Base-by-base conservation (phyloP, 345 rosid species). In the Aquilaria sinensis region DNA sequence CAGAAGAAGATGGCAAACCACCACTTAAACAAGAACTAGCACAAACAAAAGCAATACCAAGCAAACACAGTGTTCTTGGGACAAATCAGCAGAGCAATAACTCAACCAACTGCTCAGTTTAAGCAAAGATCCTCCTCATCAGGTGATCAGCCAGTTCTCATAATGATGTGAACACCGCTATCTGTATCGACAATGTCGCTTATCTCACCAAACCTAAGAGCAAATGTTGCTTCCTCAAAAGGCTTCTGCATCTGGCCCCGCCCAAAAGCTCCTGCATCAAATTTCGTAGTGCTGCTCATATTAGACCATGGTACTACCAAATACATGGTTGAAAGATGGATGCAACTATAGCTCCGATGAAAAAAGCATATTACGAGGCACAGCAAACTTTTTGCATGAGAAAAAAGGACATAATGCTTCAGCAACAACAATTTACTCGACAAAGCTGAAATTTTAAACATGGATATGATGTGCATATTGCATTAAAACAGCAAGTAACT, bases 181-280 rank as follows among this genome's bases (percentile, higher is more conserved):
- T 90, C 97, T 12, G 97, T 94, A 4, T 90, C 97, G 12, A 94
- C 91, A 31, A 86, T 86, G 65, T 83, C 95, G 53, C 99, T 94
- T 60, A 90, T 82, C 79, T 90, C 97, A 31, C 99, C 99, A 3
- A 86, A 80, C 79, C 81, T 78, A 31, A 90, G 96, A 10, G 77
- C 81, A 47, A 58, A 88, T 3, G 99, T 80, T 13, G 95, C 85
- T 49, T 90, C 95, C 77, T 94, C 99, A 48, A 94, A 94, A 53
- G 99, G 92, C 81, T 85, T 94, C 74, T 94, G 97, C 99, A 94
- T 94, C 83, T 88, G 95, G 30, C 99, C 99, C 52, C 78, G 66
- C 15, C 97, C 92, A 66, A 94, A 94, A 16, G 88, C 77, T 66
- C 98, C 97, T 90, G 82, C 63, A 67, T 14, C 57, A 37, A 53